phyloP scores from a whole-genome alignment of 2,329 filamentous ascomycete species.

The Sclerotinia nivalis region DNA sequence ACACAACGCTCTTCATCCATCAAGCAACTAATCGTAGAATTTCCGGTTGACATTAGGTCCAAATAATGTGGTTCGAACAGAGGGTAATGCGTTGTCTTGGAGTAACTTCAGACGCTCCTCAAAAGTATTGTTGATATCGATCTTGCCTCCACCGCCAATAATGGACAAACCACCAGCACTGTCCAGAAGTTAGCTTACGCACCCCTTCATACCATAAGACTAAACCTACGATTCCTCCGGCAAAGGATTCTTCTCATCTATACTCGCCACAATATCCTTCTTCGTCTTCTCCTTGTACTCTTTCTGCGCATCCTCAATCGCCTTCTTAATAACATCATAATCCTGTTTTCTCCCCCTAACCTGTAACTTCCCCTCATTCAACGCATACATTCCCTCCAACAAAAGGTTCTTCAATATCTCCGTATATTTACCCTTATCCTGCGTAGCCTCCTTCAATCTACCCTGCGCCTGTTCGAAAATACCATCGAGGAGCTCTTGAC shows the following conservation, averaged over 20 bases:
- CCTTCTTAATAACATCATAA: slow-evolving; percentile 72
- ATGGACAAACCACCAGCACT: slow-evolving; percentile 84
- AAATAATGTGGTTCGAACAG: slow-evolving; percentile 82
- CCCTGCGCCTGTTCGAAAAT: slow-evolving; percentile 81
- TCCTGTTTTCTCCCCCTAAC: slow-evolving; percentile 81
- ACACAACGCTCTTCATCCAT: slow-evolving; percentile 11
- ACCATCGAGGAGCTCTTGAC: slow-evolving; percentile 86
- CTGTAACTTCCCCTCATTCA: slow-evolving; percentile 76
- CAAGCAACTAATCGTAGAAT: slow-evolving; percentile 75
- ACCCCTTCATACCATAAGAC: neutral
- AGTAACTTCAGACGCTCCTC: slow-evolving; percentile 86
- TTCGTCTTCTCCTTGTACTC: slow-evolving; percentile 81
- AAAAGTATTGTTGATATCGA: slow-evolving; percentile 98
- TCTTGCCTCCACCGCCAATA: slow-evolving; percentile 83
- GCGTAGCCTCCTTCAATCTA: slow-evolving; percentile 65
- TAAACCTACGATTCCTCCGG: slow-evolving; percentile 79
- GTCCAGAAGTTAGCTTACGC: slow-evolving; percentile 25
- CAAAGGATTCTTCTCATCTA: slow-evolving; percentile 79
- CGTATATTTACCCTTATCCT: slow-evolving; percentile 75
- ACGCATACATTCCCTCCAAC: slow-evolving; percentile 84
- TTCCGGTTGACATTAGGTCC: slow-evolving; percentile 94
- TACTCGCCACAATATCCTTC: slow-evolving; percentile 65
- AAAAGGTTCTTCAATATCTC: slow-evolving; percentile 75
- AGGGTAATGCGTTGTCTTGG: slow-evolving; percentile 80
- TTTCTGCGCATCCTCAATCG: slow-evolving; percentile 71